These are phyloP conservation scores for Cylindrotheca closterium DNA, from an alignment of 108 stramenopile genomes.

Conservation along the genomic window DNA sequence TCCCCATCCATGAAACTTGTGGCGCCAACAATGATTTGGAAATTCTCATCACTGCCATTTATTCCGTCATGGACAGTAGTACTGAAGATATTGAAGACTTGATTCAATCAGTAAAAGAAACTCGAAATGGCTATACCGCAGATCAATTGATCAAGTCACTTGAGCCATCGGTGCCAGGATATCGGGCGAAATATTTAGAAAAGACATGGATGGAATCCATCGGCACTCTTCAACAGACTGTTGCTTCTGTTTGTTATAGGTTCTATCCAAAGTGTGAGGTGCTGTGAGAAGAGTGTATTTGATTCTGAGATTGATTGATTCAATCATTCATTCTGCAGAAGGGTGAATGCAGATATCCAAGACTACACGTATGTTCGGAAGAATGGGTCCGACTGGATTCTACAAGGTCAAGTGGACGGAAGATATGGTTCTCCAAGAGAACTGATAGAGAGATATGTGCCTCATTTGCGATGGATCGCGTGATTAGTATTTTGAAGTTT, in stretches of 20 bases:
- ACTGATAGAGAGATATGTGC: too few relatives aligned
- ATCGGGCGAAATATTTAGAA: neutral
- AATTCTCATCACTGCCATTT: constrained; percentile 17
- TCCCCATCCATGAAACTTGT: constrained; percentile 10
- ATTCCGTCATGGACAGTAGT: constrained; percentile 7
- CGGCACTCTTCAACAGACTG: constrained; percentile 18
- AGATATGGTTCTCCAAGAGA: too few relatives aligned
- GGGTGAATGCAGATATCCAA: too few relatives aligned
- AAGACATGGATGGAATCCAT: neutral
- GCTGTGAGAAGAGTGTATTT: too few relatives aligned
- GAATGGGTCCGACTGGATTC: too few relatives aligned
- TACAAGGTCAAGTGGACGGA: too few relatives aligned
- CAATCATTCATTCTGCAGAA: too few relatives aligned
- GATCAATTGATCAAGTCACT: constrained; percentile 20
- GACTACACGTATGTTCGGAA: too few relatives aligned
- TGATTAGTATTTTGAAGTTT: too few relatives aligned
- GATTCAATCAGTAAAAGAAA: constrained; percentile 15
- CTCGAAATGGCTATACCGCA: constrained; percentile 11
- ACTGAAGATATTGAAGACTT: constrained; percentile 6
- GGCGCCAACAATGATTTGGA: constrained; percentile 25
- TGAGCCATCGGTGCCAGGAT: constrained; percentile 5
- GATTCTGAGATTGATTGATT: too few relatives aligned
- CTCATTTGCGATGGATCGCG: too few relatives aligned
- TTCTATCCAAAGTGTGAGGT: constrained; percentile 51
- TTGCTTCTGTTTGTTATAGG: constrained; percentile 42